Base-by-base conservation (phyloP, 768 basidiomycete genomes). In the Tricholoma furcatifolium region DNA sequence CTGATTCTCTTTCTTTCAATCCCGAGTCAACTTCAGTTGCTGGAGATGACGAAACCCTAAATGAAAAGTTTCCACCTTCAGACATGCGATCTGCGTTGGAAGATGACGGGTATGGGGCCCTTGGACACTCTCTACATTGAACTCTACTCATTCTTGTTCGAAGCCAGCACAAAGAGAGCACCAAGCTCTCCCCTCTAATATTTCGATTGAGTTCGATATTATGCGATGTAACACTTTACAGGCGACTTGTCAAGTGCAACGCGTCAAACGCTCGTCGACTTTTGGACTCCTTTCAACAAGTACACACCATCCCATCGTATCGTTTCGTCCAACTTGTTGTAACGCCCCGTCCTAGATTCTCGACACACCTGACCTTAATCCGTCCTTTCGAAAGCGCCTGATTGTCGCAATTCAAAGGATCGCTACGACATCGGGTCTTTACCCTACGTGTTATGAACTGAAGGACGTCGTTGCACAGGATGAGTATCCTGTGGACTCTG, bases 321-420 rank as follows among this genome's bases (percentile, higher is more conserved):
- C 15, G 15, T 18, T n/a, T 3, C 6, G n/a, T 39, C 38, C 18
- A 12, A 17, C 14, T 4, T 38, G 6, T 7, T 18, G 8, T 39
- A n/a, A 17, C 18, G 10, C 36, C 27, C 27, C 7, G 27, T 7
- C 7, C 3, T 18, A 39, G 38, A 15, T 39, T 15, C 38, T 39
- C 15, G 38, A 39, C 18, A n/a, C n/a, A 7, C 38, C 38, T 39
- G 38, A n/a, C 7, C 1, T 39, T 17, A 18, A 39, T n/a, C 18
- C 38, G 15, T 7, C 15, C 10, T n/a, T 39, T 36, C 49, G 49
- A 4, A 43, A 42, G 14, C n/a, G 18, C 10, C 39, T 50, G 12
- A 50, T 50, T 15, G 49, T 50, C n/a, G 49, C 49, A 6, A 42
- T 40, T n/a, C 49, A 50, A 32, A 50, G 49, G 21, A 24, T 43